Evolutionary conservation across 495 filamentous ascomycete species (phyloP).

Genomic region (Aspergillus olivimuriae): DNA sequence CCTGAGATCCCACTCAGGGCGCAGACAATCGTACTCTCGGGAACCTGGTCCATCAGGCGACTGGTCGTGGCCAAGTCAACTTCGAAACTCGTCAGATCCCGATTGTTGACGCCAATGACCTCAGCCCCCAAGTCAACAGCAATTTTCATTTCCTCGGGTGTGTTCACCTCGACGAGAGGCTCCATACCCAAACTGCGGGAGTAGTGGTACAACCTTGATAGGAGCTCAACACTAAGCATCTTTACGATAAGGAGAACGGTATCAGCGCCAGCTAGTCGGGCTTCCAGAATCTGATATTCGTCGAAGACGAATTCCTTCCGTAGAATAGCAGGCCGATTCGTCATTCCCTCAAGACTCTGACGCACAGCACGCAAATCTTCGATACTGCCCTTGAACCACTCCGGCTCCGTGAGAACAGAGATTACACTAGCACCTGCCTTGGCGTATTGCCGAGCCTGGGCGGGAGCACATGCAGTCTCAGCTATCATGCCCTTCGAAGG

Average conservation of each 20-base stretch:
- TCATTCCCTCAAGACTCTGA: slow-evolving; percentile 80
- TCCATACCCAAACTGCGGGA: slow-evolving; percentile 93
- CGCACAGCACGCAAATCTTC: slow-evolving; percentile 88
- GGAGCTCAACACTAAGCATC: slow-evolving; percentile 76
- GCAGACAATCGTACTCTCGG: slow-evolving; percentile 81
- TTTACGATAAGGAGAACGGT: slow-evolving; percentile 96
- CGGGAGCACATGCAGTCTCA: slow-evolving; percentile 75
- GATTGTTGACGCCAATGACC: slow-evolving; percentile 97
- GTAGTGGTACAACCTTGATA: slow-evolving; percentile 78
- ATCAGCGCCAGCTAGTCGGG: slow-evolving; percentile 87
- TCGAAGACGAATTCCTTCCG: slow-evolving; percentile 98
- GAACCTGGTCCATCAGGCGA: slow-evolving; percentile 78
- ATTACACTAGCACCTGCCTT: slow-evolving; percentile 93
- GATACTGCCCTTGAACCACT: slow-evolving; percentile 98
- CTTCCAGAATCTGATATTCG: slow-evolving; percentile 96
- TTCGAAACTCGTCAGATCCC: slow-evolving; percentile 91
- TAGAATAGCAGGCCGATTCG: slow-evolving; percentile 83
- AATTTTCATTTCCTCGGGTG: slow-evolving; percentile 80
- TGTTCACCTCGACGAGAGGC: slow-evolving; percentile 95
- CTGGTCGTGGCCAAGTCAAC: slow-evolving; percentile 94
- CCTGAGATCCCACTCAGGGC: slow-evolving; percentile 92
- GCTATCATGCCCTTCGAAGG: slow-evolving; percentile 96
- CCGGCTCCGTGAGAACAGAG: slow-evolving; percentile 93
- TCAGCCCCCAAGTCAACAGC: slow-evolving; percentile 84
- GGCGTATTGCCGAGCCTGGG: slow-evolving; percentile 87